Evolutionary conservation across 1,284 basidiomycete genomes (phyloP).

Genomic region (Ustilago tritici): DNA sequence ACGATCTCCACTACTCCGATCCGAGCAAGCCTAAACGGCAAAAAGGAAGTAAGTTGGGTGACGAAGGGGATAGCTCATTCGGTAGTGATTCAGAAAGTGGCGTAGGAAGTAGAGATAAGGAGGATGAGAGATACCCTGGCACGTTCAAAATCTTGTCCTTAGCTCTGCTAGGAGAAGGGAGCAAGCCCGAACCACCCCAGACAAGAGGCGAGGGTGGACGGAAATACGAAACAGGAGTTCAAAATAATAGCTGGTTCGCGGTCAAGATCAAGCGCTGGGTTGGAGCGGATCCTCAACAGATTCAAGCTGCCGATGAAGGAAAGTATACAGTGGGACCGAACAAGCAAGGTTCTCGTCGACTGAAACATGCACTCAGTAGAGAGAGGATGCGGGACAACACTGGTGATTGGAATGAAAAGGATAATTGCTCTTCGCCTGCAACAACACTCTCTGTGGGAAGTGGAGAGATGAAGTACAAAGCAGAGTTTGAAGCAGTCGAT

Average conservation of each 20-base stretch:
- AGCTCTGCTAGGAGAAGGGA: constrained; percentile 33
- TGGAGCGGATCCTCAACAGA: constrained; percentile 10
- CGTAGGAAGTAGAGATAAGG: constrained; percentile 5
- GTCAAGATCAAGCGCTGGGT: constrained; percentile 36
- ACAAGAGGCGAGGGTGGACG: constrained; percentile 24
- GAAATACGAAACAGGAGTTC: constrained; percentile 35
- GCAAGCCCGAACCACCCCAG: constrained; percentile 19
- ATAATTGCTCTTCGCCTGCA: constrained; percentile 23
- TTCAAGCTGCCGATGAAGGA: constrained; percentile 5
- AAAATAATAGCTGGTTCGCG: constrained; percentile 40
- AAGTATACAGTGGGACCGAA: constrained; percentile 11
- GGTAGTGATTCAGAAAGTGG: constrained; percentile 27
- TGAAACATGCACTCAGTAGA: constrained; percentile 20
- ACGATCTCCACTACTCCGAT: constrained; percentile 36
- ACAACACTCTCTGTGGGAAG: constrained; percentile 33
- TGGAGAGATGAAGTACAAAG: constrained; percentile 33
- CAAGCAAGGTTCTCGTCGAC: constrained; percentile 7
- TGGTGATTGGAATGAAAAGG: not conserved
- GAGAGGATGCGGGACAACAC: constrained; percentile 9
- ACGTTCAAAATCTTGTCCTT: constrained; percentile 35
- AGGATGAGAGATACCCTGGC: constrained; percentile 38
- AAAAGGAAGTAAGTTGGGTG: not conserved
- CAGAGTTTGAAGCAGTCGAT: constrained; percentile 23
- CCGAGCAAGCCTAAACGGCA: not conserved
- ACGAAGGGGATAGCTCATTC: constrained; percentile 22